These are phyloP conservation scores for Musa beccarii DNA, from an alignment of 176 grass and related monocot genomes.

Conservation along the genomic window DNA sequence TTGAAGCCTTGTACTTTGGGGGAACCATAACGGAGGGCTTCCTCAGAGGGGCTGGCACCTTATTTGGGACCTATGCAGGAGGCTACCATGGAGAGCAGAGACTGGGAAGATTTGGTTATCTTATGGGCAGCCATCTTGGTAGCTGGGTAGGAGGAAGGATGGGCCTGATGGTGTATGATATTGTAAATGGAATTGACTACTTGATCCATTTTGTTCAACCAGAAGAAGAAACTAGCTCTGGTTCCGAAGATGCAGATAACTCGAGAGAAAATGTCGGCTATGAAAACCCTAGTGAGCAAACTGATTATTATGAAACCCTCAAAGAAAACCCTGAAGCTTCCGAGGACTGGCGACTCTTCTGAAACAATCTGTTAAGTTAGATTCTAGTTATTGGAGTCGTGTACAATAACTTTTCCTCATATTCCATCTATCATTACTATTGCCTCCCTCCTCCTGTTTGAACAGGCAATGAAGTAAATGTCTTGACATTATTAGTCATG, in stretches of 20 bases:
- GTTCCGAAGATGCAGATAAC: slow-evolving; percentile 33
- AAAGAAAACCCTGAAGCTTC: slow-evolving; percentile 30
- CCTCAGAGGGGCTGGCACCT: slow-evolving; percentile 73
- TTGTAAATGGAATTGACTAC: slow-evolving; percentile 65
- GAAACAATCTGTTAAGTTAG: slow-evolving; percentile 10
- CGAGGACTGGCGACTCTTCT: slow-evolving; percentile 43
- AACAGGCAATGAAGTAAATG: too few species aligned
- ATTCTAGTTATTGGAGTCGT: not conserved
- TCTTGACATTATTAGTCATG: too few species aligned
- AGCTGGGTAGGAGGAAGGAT: slow-evolving; percentile 94
- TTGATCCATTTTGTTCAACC: slow-evolving; percentile 51
- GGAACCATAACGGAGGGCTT: slow-evolving; percentile 85
- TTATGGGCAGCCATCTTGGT: slow-evolving; percentile 80
- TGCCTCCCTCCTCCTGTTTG: too few species aligned
- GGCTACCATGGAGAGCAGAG: slow-evolving; percentile 90
- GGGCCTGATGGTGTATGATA: slow-evolving; percentile 92
- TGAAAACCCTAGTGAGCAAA: slow-evolving; percentile 20
- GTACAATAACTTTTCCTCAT: not conserved
- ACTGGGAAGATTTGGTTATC: slow-evolving; percentile 75
- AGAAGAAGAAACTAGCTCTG: slow-evolving; percentile 28
- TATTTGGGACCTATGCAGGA: slow-evolving; percentile 72
- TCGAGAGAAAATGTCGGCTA: slow-evolving; percentile 3
- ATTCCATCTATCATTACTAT: not conserved
- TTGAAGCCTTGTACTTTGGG: slow-evolving; percentile 92
- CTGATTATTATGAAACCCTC: slow-evolving; percentile 21